Evolutionary conservation across 1,284 basidiomycete species (phyloP).

Genomic region (Pyrrhoderma lamaoense): DNA sequence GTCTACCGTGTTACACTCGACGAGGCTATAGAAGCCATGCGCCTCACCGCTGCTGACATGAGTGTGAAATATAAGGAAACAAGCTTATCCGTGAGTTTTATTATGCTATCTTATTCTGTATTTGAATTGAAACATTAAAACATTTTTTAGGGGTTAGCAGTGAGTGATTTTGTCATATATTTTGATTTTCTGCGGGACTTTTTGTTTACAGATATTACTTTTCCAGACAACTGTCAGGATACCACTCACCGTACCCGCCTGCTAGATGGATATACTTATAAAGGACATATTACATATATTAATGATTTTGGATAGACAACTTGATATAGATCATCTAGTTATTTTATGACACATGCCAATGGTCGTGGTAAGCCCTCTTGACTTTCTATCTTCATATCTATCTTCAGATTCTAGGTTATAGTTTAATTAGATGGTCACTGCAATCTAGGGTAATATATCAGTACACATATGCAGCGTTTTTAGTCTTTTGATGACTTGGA

Average conservation of each 20-base stretch:
- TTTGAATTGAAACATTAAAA: not conserved
- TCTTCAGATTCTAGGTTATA: no score
- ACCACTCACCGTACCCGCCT: slow-evolving; percentile 36
- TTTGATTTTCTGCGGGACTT: not conserved
- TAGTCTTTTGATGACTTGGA: no score
- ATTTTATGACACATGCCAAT: no score
- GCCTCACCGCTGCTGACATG: slow-evolving; percentile 84
- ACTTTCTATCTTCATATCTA: no score
- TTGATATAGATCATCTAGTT: no score
- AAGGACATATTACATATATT: no score
- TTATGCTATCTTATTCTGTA: not conserved
- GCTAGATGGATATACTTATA: slow-evolving; percentile 20
- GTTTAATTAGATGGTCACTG: no score
- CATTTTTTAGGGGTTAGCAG: slow-evolving; percentile 54
- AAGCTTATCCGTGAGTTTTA: slow-evolving; percentile 66
- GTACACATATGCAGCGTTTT: no score
- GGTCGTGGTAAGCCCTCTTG: no score
- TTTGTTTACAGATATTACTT: slow-evolving; percentile 13
- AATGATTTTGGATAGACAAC: no score
- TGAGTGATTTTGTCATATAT: slow-evolving; percentile 28
- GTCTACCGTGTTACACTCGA: slow-evolving; percentile 85
- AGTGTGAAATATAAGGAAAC: slow-evolving; percentile 91
- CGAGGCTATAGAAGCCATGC: slow-evolving; percentile 95
- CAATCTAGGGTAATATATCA: no score
- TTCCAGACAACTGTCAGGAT: slow-evolving; percentile 36